A percentile compares a stretch with the other conserved stretches of the same genome.
Conservation (phyloP, 805 yeast genomes). For the Starmerella vitae region DNA sequence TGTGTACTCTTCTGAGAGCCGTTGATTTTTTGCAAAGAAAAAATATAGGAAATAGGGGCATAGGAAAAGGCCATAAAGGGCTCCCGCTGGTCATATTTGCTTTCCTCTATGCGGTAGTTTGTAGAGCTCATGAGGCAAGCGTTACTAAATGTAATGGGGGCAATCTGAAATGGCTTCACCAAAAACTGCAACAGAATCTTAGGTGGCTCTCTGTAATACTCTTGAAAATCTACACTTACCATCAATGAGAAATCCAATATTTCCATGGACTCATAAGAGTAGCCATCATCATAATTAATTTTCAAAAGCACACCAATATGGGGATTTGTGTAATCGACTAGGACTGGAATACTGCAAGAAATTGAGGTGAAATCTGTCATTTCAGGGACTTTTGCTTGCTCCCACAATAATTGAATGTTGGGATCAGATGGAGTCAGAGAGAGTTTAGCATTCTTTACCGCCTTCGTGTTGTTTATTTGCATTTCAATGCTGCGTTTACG, state of each 20-base stretch:
- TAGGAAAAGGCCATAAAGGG: constrained; percentile 34
- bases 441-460: constrained; percentile 10
- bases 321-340: constrained; percentile 21
- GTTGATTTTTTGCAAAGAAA: constrained; percentile 26
- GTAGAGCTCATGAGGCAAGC: constrained; percentile 32
- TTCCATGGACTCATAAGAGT: constrained; percentile 20
- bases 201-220: constrained; percentile 44
- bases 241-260: constrained; percentile 41
- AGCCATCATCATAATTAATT: constrained; percentile 21
- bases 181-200: constrained; percentile 53
- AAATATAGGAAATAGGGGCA: constrained; percentile 56
- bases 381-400: constrained; percentile 11
- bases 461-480: constrained; percentile 4
- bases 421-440: constrained; percentile 13
- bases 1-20: constrained; percentile 17
- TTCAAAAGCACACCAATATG: constrained; percentile 20
- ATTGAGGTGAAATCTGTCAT: constrained; percentile 9
- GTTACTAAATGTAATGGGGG: constrained; percentile 41
- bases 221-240: constrained; percentile 68
- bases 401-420: constrained; percentile 16
- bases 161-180: constrained; percentile 43
- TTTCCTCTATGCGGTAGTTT: constrained; percentile 24
- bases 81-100: constrained; percentile 15
- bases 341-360: constrained; percentile 24
- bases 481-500: constrained; percentile 18